Percentiles rank a stretch among this genome's conserved stretches.
Conservation (phyloP, 2,329 filamentous ascomycete genomes). For the Sarocladium kiliense region DNA sequence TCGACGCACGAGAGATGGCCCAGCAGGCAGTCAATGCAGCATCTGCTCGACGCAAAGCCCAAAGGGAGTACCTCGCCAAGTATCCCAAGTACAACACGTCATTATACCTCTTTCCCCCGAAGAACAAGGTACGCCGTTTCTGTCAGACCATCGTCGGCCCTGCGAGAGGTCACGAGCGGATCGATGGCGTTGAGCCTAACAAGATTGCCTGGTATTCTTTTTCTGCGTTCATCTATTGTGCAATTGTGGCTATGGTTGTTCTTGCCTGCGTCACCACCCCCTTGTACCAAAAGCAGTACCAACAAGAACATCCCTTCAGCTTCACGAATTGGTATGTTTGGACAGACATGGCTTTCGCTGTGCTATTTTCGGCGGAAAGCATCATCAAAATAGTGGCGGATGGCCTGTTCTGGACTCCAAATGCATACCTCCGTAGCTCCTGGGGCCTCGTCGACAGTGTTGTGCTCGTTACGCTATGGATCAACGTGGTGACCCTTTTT, state of each 20-base stretch:
- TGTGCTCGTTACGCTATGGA: constrained; percentile 89
- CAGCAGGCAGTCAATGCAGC: constrained; percentile 83
- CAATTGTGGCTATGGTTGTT: constrained; percentile 96
- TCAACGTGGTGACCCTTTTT: constrained; percentile 83
- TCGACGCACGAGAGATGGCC: constrained; percentile 84
- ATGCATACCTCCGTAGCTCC: constrained; percentile 92
- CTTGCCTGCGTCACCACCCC: constrained; percentile 93
- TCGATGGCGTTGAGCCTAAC: constrained; percentile 86
- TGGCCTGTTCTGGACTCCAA: constrained; percentile 93
- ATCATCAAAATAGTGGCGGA: constrained; percentile 91
- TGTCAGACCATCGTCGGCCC: constrained; percentile 91
- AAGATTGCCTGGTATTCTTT: constrained; percentile 89
- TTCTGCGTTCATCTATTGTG: constrained; percentile 87
- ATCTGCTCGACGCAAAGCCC: constrained; percentile 76
- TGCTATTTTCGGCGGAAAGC: constrained; percentile 81
- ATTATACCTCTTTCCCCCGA: constrained; percentile 77
- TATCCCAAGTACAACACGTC: constrained; percentile 92
- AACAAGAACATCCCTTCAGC: constrained; percentile 53
- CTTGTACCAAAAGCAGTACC: constrained; percentile 87
- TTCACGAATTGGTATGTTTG: constrained; percentile 89
- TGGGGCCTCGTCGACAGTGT: constrained; percentile 96
- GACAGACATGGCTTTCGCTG: constrained; percentile 84
- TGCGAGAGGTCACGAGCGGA: constrained; percentile 77
- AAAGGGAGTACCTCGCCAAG: constrained; percentile 81
- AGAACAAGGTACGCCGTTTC: constrained; percentile 70